These are phyloP conservation scores for Narthecium ossifragum DNA, from an alignment of 106 monocot species.

Conservation along the genomic window DNA sequence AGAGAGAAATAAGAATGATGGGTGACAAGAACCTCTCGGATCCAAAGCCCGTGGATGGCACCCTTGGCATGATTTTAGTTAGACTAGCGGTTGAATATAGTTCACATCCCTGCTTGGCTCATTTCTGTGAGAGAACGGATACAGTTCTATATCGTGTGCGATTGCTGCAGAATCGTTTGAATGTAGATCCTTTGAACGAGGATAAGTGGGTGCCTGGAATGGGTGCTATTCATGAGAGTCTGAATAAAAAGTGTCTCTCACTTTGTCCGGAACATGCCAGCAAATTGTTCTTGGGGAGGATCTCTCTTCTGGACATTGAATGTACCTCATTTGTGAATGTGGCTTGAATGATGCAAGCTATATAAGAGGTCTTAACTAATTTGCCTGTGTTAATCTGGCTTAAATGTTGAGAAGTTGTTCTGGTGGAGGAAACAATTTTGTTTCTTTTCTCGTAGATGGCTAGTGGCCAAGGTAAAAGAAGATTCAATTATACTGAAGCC, in stretches of 20 bases:
- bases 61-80: conserved; percentile 61
- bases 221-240: conserved; percentile 78
- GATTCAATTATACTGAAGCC: too few relatives aligned
- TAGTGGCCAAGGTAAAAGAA: too few relatives aligned
- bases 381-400: too few relatives aligned
- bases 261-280: conserved; percentile 75
- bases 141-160: conserved; percentile 68
- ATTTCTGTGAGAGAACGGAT: conserved; percentile 67
- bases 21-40: conserved; percentile 69
- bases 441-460: too few relatives aligned
- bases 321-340: conserved; percentile 70
- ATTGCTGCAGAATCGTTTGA: conserved; percentile 80
- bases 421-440: too few relatives aligned
- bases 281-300: conserved; percentile 71
- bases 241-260: conserved; percentile 82
- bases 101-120: conserved; percentile 52
- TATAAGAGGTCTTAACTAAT: too few relatives aligned
- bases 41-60: conserved; percentile 86
- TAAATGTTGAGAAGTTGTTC: too few relatives aligned
- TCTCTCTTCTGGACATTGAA: conserved; percentile 78
- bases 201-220: conserved; percentile 85
- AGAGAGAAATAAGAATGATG: conserved; percentile 93
- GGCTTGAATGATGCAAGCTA: too few relatives aligned
- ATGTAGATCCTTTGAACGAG: conserved; percentile 79
- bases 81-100: conserved; percentile 49